These are phyloP conservation scores for Trichoderma asperellum DNA, from an alignment of 2,329 filamentous ascomycete species.

Conservation along the genomic window DNA sequence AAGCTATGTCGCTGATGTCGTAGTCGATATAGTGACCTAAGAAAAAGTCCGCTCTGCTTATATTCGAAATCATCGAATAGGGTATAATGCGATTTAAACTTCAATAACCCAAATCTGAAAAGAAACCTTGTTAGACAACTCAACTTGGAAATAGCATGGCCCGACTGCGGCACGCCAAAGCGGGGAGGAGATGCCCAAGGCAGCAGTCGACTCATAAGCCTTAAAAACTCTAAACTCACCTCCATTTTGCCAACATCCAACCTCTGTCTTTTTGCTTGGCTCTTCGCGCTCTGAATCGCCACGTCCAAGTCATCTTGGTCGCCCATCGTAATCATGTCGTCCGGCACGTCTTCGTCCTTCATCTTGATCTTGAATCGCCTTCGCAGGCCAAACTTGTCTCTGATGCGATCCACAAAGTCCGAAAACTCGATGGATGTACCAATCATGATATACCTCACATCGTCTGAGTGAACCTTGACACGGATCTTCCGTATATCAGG, in stretches of 20 bases:
- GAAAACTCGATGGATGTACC: conserved; percentile 71
- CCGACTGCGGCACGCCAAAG: background rate
- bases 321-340: conserved; percentile 95
- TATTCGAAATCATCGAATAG: conserved; percentile 16
- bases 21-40: conserved; percentile 10
- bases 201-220: conserved; percentile 2
- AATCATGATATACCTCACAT: conserved; percentile 92
- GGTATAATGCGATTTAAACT: conserved; percentile 36
- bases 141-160: background rate
- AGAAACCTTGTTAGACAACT: conserved; percentile 35
- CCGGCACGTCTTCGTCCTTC: conserved; percentile 73
- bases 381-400: conserved; percentile 81
- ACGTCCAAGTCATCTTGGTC: conserved; percentile 96
- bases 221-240: conserved; percentile 57
- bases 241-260: conserved; percentile 92
- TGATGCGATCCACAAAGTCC: conserved; percentile 77
- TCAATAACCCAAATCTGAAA: conserved; percentile 54
- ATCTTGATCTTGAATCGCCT: conserved; percentile 87
- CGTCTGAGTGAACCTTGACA: conserved; percentile 89
- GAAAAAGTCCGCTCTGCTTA: conserved; percentile 3
- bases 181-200: conserved; percentile 16
- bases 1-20: conserved; percentile 9
- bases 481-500: conserved; percentile 77
- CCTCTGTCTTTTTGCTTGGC: conserved; percentile 70
- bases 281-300: conserved; percentile 72